Base-by-base conservation (phyloP, 2,329 filamentous ascomycete genomes). In the Aspergillus aculeatus region DNA sequence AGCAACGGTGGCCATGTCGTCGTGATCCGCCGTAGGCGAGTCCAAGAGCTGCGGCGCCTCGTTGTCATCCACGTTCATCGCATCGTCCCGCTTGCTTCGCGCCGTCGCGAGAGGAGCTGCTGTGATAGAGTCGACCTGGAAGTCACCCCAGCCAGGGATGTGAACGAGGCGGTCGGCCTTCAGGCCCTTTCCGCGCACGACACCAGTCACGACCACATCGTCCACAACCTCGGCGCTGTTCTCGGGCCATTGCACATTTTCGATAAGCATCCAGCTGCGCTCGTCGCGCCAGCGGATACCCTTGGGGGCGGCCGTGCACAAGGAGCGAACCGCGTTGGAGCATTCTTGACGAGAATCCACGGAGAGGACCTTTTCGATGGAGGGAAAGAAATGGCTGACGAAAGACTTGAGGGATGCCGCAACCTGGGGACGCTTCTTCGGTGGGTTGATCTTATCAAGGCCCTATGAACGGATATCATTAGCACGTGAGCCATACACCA, bases 221-320 rank as follows among this genome's bases (percentile, higher is more conserved):
- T 80, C 78, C 29, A 74, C 71, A 9, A 71, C 65, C 35, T 73
- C 70, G 23, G 73, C 68, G 11, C 82, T 82, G 4, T 78, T 81
- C 29, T 85, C 82, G 11, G 86, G 83, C 83, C 92, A 96, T 66
- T 85, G 79, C 56, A 96, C 81, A 29, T 93, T 85, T 65, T 99
- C 95, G 4, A 94, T 86, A 59, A 96, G 80, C 89, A 99, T 91
- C 91, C 95, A 99, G 69, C 92, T 96, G 67, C 95, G 85, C 65
- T 96, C 92, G 55, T 99, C 95, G 68, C 95, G 86, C 95, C 95
- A 99, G 64, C 89, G 82, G n/a, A 99, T 86, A 0, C 95, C 95
- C 79, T 96, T 98, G 11, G 95, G 94, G 48, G 89, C 92, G 38
- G 90, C 92, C 64, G 88, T 96, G 81, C 95, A 99, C 16, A 99